Evolutionary conservation across 306 rosid species (phyloP).

Genomic region (Citrullus amarus): DNA sequence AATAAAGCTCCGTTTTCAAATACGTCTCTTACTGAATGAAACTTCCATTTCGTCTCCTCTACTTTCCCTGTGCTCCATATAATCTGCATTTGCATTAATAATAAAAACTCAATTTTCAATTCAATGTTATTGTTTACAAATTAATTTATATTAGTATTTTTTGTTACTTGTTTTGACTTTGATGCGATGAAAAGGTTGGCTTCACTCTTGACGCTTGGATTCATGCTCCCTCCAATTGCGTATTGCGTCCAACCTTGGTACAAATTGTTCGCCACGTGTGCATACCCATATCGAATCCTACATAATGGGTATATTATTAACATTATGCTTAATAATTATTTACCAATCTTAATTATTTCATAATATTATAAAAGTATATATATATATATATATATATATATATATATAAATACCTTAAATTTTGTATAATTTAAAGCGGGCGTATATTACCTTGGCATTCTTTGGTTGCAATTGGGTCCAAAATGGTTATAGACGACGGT

Average conservation of each 20-base stretch:
- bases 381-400: too few species aligned
- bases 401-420: too few species aligned
- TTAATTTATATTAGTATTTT: neutral
- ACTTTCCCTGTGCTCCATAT: slow-evolving; percentile 18
- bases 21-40: slow-evolving; percentile 20
- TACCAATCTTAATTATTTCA: too few species aligned
- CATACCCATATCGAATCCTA: slow-evolving; percentile 29
- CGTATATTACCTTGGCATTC: slow-evolving; percentile 26
- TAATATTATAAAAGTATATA: too few species aligned
- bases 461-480: slow-evolving; percentile 37
- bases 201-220: slow-evolving; percentile 32
- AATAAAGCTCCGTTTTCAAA: slow-evolving; percentile 29
- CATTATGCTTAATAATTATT: too few species aligned
- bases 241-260: slow-evolving; percentile 29
- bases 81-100: neutral
- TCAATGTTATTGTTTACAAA: too few species aligned
- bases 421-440: too few species aligned
- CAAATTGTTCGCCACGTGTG: slow-evolving; percentile 32
- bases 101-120: neutral
- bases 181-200: slow-evolving; percentile 32
- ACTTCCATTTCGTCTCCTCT: slow-evolving; percentile 12
- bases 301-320: too few species aligned
- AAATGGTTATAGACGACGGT: slow-evolving; percentile 32
- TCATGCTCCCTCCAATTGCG: slow-evolving; percentile 41
- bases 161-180: slow-evolving; percentile 20